phyloP scores from a whole-genome alignment of 2,329 filamentous ascomycete genomes.

The Colletotrichum sp. region DNA sequence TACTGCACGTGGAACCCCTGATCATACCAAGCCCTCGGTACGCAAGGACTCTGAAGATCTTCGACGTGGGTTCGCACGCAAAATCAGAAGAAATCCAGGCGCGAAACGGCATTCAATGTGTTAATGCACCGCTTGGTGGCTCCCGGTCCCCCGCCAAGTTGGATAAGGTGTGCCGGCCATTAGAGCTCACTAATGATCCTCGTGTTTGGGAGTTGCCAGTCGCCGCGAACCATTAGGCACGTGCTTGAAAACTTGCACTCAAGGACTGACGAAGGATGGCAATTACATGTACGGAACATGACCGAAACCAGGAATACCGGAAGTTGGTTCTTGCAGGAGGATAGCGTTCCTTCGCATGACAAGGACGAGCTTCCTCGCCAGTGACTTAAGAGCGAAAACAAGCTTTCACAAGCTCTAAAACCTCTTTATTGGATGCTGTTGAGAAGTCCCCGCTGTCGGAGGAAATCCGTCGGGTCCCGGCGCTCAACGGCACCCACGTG shows the following conservation, averaged over 20 bases:
- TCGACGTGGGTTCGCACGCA: background rate
- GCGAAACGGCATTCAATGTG: background rate
- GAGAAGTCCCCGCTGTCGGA: background rate
- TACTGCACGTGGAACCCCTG: background rate
- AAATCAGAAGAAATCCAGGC: background rate
- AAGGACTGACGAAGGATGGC: background rate
- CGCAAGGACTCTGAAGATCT: background rate
- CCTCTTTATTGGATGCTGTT: background rate
- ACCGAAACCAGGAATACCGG: background rate
- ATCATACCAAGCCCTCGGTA: background rate
- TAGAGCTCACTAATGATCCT: fast-evolving
- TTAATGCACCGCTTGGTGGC: background rate
- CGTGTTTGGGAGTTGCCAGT: background rate
- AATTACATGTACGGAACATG: background rate
- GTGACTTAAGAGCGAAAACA: background rate
- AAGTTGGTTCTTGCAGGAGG: background rate
- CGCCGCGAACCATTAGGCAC: background rate
- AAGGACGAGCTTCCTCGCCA: background rate
- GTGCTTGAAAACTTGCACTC: background rate
- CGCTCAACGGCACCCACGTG: slow-evolving; percentile 1
- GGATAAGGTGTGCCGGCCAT: background rate
- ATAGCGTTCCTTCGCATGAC: no score
- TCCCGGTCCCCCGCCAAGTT: background rate
- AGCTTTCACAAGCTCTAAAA: background rate
- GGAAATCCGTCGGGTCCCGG: background rate